Evolutionary conservation across 2,329 filamentous ascomycete species (phyloP).

Genomic region (Aureobasidium subglaciale): DNA sequence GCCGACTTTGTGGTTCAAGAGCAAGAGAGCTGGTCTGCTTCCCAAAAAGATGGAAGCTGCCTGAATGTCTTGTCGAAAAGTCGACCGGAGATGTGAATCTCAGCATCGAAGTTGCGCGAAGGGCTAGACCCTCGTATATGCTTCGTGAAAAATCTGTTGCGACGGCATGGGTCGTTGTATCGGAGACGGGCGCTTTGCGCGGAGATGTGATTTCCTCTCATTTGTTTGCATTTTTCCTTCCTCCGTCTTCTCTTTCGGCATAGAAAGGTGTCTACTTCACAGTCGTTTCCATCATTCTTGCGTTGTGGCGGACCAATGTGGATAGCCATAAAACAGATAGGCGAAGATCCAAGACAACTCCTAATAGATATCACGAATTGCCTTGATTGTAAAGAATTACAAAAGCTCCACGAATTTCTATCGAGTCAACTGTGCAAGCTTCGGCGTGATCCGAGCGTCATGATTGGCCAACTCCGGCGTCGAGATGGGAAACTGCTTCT

Average conservation of each 20-base stretch:
- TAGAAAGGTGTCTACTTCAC: neutral
- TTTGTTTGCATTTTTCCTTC: conserved; percentile 8
- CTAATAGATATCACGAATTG: conserved; percentile 11
- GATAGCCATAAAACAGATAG: neutral
- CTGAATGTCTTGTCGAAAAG: neutral
- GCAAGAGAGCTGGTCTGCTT: conserved; percentile 34
- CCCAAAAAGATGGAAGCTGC: conserved; percentile 4
- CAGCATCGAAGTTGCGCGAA: neutral
- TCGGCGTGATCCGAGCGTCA: neutral
- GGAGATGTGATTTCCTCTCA: neutral
- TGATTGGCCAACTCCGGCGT: neutral
- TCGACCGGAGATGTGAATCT: neutral
- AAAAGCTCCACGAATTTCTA: conserved; percentile 4
- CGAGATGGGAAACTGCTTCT: neutral
- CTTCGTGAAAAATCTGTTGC: neutral
- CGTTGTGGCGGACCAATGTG: neutral
- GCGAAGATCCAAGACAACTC: neutral
- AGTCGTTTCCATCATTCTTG: neutral
- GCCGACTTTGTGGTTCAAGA: conserved; percentile 44
- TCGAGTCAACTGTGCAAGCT: neutral
- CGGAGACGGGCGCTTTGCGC: conserved; percentile 5
- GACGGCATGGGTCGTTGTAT: neutral
- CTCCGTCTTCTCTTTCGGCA: neutral
- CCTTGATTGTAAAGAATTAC: neutral
- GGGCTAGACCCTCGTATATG: neutral